These are phyloP conservation scores for Mediolabrus comicus DNA, from an alignment of 108 stramenopile species.

Conservation along the genomic window DNA sequence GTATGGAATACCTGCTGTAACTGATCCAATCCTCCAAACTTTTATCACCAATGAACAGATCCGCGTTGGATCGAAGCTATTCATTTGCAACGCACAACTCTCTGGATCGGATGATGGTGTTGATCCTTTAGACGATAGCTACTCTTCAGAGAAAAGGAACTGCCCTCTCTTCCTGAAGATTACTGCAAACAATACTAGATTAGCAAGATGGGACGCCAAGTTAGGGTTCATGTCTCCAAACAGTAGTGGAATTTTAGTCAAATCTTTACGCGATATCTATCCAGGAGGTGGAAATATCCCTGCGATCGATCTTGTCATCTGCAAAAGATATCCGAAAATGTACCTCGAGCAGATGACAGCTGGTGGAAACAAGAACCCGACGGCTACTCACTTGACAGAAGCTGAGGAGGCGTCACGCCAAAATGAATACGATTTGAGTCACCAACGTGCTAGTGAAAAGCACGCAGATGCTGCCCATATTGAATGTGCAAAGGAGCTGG, in stretches of 20 bases:
- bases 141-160: conserved; percentile 28
- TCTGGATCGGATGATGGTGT: conserved; percentile 75
- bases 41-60: conserved; percentile 52
- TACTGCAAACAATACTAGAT: conserved; percentile 65
- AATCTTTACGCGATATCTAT: conserved; percentile 56
- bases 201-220: conserved; percentile 80
- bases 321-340: conserved; percentile 65
- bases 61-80: conserved; percentile 71
- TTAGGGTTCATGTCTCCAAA: conserved; percentile 64
- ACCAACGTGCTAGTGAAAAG: conserved; percentile 51
- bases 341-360: conserved; percentile 54
- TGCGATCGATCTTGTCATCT: conserved; percentile 58
- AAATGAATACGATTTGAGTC: conserved; percentile 42
- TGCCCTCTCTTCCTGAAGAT: conserved; percentile 47
- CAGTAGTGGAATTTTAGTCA: conserved; percentile 42
- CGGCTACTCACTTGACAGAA: conserved; percentile 52
- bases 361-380: conserved; percentile 6
- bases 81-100: conserved; percentile 62
- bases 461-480: conserved; percentile 47
- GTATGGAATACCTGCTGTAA: conserved; percentile 66
- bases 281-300: conserved; percentile 71
- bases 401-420: conserved; percentile 58
- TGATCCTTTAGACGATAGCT: conserved; percentile 74
- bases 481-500: conserved; percentile 66
- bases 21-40: conserved; percentile 48